phyloP scores from a whole-genome alignment of 2,329 filamentous ascomycete species.

The Dactylellina cionopaga region DNA sequence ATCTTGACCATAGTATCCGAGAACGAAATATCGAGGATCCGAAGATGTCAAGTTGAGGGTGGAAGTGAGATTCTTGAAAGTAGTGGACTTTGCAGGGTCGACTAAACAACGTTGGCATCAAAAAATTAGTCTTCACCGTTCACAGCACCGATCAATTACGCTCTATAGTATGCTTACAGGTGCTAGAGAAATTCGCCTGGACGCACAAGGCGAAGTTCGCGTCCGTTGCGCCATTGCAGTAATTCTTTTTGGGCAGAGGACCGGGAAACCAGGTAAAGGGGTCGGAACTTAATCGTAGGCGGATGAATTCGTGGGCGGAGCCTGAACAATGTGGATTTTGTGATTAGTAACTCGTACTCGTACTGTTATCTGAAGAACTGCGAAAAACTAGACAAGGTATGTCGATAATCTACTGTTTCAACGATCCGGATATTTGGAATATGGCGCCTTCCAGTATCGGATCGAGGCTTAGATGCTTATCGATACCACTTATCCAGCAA shows the following conservation, averaged over 20 bases:
- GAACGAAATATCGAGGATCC: conserved; percentile 34
- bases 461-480: conserved; percentile 2
- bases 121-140: not conserved
- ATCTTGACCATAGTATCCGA: conserved; percentile 50
- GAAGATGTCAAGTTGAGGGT: conserved; percentile 40
- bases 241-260: conserved; percentile 32
- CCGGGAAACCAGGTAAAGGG: conserved; percentile 51
- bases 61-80: conserved; percentile 31
- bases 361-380: not conserved
- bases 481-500: too few relatives aligned
- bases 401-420: too few relatives aligned
- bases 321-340: conserved; percentile 20
- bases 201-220: conserved; percentile 29
- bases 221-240: conserved; percentile 23
- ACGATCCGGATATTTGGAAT: not conserved
- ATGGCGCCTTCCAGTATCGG: not conserved
- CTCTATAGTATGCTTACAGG: conserved; percentile 21
- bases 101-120: conserved; percentile 5
- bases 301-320: conserved; percentile 46
- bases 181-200: conserved; percentile 45
- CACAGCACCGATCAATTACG: not conserved
- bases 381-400: too few relatives aligned
- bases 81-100: conserved; percentile 23
- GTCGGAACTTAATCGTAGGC: conserved; percentile 44
- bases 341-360: not conserved